Evolutionary conservation across 352 stramenopile species (phyloP).

Genomic region (Globisporangium camurandrum): DNA sequence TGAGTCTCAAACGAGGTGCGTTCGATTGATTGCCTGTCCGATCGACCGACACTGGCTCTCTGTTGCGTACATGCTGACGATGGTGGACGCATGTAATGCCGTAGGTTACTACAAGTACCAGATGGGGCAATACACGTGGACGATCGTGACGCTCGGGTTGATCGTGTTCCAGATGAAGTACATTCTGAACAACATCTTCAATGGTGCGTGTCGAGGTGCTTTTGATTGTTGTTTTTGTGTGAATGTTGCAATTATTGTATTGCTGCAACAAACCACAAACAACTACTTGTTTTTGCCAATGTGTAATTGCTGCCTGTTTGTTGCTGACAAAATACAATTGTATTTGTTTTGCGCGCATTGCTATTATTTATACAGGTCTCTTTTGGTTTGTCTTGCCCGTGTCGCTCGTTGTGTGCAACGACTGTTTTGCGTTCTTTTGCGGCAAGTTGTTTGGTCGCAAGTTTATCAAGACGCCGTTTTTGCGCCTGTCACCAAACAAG

Average conservation of each 20-base stretch:
- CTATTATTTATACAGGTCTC: slow-evolving; percentile 45
- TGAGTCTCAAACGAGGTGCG: slow-evolving; percentile 88
- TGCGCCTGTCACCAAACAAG: slow-evolving; percentile 97
- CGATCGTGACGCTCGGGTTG: slow-evolving; percentile 91
- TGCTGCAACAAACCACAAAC: background rate
- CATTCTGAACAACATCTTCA: slow-evolving; percentile 95
- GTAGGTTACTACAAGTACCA: slow-evolving; percentile 8
- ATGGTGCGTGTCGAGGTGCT: slow-evolving; percentile 38
- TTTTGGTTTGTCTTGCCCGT: slow-evolving; percentile 95
- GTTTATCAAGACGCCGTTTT: slow-evolving; percentile 90
- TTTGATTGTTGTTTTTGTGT: background rate
- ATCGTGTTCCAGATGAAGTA: slow-evolving; percentile 98
- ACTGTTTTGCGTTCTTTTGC: slow-evolving; percentile 94
- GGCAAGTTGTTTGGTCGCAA: slow-evolving; percentile 80
- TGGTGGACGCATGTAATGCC: too few species aligned
- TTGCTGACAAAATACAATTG: too few species aligned
- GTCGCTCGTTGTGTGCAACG: slow-evolving; percentile 93
- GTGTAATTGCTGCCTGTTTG: background rate
- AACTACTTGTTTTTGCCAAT: background rate
- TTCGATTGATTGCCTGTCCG: background rate
- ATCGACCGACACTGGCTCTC: background rate
- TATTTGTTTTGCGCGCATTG: too few species aligned
- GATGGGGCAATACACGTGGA: slow-evolving; percentile 93
- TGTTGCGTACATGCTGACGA: too few species aligned
- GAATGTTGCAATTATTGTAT: background rate